Conservation (phyloP, 2,329 filamentous ascomycete species). For the Trichoderma sp. region DNA sequence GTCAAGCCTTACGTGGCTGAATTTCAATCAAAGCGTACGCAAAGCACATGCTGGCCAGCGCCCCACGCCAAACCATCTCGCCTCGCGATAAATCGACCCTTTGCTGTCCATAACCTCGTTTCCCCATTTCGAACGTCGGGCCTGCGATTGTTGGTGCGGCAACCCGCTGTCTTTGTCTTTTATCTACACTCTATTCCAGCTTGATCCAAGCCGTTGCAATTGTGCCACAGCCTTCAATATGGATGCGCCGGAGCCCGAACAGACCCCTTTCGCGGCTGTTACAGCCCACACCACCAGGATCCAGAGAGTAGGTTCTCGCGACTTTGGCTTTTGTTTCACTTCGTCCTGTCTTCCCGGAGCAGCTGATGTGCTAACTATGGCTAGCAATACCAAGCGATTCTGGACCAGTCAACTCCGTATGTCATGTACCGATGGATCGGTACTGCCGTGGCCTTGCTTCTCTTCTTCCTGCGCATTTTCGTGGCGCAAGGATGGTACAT, state of each 20-base stretch:
- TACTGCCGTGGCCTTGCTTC: slow-evolving; percentile 69
- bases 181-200: neutral
- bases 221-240: slow-evolving; percentile 46
- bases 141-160: slow-evolving; percentile 1
- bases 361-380: slow-evolving; percentile 21
- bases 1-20: slow-evolving; percentile 18
- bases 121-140: neutral
- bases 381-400: slow-evolving; percentile 88
- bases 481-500: slow-evolving; percentile 98
- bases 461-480: slow-evolving; percentile 89
- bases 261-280: slow-evolving; percentile 89
- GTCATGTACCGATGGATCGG: slow-evolving; percentile 86
- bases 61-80: slow-evolving; percentile 14
- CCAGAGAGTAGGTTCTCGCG: slow-evolving; percentile 57
- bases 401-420: slow-evolving; percentile 91
- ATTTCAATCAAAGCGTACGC: slow-evolving; percentile 2
- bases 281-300: slow-evolving; percentile 77
- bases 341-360: neutral
- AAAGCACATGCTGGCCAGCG: slow-evolving; percentile 16
- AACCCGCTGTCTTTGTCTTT: neutral
- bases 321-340: neutral
- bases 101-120: neutral
- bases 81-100: slow-evolving; percentile 9
- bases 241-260: slow-evolving; percentile 83
- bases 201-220: neutral